Base-by-base conservation (phyloP, 768 basidiomycete genomes). In the Lactarius vividus region DNA sequence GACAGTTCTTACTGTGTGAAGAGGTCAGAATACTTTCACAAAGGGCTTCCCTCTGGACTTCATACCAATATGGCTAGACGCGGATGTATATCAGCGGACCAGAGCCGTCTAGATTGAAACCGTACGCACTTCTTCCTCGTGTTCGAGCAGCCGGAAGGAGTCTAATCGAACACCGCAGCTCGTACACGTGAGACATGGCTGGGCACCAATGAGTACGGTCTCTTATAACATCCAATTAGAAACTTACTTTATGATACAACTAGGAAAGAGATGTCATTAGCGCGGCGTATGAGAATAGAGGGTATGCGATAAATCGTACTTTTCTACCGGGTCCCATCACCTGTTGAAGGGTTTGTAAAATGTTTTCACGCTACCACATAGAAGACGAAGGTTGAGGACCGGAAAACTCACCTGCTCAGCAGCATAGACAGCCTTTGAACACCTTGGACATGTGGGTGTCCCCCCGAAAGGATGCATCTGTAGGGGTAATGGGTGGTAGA, bases 291-390 rank as follows among this genome's bases (percentile, higher is more conserved):
- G 13, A n/a, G 61, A 35, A 28, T 46, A 37, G 54, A 56, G 40
- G 52, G 59, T 63, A 64, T 33, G 57, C 31, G 7, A 31, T 57
- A 26, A 67, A 69, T 26, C 84, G 72, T 73, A 92, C 94, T 85
- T 89, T 94, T 74, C 94, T 84, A 28, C 90, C 94, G 61, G 94
- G 94, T 23, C 94, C 94, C 81, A 95, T 86, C 35, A 84, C 85
- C 90, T 92, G 11, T 70, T 42, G 59, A 60, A 67, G 13, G 63
- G 61, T 56, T 54, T 4, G 62, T 28, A 20, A 40, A 44, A 53
- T 23, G 33, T 57, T 57, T 58, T 57, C 59, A 49, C 42, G 57
- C 35, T 35, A 18, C 60, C 10, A 11, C 28, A n/a, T 11, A 37
- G 23, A 23, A 52, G 39, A 60, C 16, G 42, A 69, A 16, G 13